phyloP scores from a whole-genome alignment of 305 asterid genomes.

The Solanum chacoense region DNA sequence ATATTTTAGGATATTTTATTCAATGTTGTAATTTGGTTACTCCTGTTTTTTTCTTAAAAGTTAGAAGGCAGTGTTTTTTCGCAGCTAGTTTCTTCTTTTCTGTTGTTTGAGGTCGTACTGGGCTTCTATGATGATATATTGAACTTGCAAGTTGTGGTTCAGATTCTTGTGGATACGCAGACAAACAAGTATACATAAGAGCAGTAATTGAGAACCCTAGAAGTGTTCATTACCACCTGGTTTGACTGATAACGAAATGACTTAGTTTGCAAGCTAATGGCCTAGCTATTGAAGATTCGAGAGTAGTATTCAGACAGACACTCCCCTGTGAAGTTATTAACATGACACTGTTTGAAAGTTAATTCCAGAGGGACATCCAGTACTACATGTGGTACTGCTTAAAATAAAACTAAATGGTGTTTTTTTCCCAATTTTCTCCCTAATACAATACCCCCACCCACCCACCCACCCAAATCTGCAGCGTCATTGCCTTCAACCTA shows the following conservation, averaged over 20 bases:
- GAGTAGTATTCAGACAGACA: not conserved
- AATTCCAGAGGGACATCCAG: not conserved
- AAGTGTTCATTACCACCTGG: not conserved
- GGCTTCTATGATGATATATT: not conserved
- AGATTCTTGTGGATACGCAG: not conserved
- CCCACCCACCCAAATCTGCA: not conserved
- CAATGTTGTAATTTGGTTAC: not conserved
- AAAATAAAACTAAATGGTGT: not conserved
- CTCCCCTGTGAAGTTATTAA: not conserved
- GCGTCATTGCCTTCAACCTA: not conserved
- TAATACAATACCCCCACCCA: not conserved
- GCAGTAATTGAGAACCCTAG: not conserved
- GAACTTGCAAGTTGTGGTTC: not conserved
- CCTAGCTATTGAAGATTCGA: not conserved
- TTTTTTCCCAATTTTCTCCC: not conserved
- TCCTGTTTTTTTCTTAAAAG: not conserved
- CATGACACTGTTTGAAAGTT: not conserved
- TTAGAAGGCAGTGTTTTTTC: not conserved
- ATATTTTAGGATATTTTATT: not conserved
- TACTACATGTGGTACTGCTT: not conserved
- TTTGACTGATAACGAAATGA: not conserved
- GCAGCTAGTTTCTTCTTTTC: not conserved
- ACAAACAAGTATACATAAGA: not conserved
- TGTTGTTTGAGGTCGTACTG: not conserved
- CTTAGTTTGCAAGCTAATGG: not conserved